Base-by-base conservation (phyloP, 495 filamentous ascomycete species). In the Rostrohypoxylon terebratum region DNA sequence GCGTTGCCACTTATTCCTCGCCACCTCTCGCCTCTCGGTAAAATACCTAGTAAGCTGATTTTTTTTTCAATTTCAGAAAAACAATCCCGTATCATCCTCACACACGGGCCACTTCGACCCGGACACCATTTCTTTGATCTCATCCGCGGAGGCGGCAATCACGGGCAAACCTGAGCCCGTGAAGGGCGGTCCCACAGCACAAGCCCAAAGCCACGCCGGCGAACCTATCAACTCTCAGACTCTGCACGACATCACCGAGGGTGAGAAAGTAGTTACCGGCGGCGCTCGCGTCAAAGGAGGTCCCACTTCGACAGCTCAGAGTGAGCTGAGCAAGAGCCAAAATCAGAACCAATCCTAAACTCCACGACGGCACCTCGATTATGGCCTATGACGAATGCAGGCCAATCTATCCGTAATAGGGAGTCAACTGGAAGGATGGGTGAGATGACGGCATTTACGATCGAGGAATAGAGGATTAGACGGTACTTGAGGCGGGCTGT, bases 211-310 rank as follows among this genome's bases (percentile, higher is more conserved):
- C 8, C 73, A 80, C 28, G 64, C 59, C 21, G 69, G 73, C 62
- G 63, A 76, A 16, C 54, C 65, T 34, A 68, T 77, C 42, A 72
- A 69, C 28, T 40, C 59, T 18, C 48, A 74, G 68, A 69, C 64
- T 44, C 59, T 78, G 6, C 73, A 76, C 54, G 77, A 77, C 59
- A 79, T 79, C 34, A 80, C 75, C 10, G 64, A 75, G 51, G 77
- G 75, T 44, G 77, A 79, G 68, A 64, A 74, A 36, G 28, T 36
- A 23, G 47, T 77, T 11, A 78, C 69, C 0, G 75, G 63, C 14
- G 75, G 66, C 25, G 59, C 69, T 25, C 53, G 61, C 7, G 62
- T 78, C 28, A 77, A 77, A 36, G 69, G 77, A 2, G 78, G 75
- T 4, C 78, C 73, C 8, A 79, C 77, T 10, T 31, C 69, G 7